Conservation (phyloP, 2,329 filamentous ascomycete genomes). For the Hypoxylon sp. region DNA sequence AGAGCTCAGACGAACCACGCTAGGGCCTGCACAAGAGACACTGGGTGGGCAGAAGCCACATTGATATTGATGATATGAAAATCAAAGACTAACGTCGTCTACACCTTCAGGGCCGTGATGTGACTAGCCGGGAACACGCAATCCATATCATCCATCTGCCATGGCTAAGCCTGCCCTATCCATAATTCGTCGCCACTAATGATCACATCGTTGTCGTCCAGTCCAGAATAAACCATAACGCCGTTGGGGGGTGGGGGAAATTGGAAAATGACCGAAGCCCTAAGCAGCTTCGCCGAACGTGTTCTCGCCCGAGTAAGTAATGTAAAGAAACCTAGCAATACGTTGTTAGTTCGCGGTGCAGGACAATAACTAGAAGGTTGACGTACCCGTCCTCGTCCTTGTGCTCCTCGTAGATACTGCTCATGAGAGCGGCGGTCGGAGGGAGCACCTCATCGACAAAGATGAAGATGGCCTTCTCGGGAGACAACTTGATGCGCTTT, state of each 20-base stretch:
- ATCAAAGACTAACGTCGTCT: slow-evolving; percentile 36
- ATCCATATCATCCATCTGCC: slow-evolving; percentile 26
- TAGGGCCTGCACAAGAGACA: neutral
- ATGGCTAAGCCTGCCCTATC: slow-evolving; percentile 36
- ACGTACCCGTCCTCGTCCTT: slow-evolving; percentile 83
- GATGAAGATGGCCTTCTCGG: slow-evolving; percentile 99
- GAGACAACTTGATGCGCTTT: slow-evolving; percentile 99
- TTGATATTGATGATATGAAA: slow-evolving; percentile 40
- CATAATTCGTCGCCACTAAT: slow-evolving; percentile 40
- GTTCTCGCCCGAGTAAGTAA: slow-evolving; percentile 99
- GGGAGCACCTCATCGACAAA: slow-evolving; percentile 99
- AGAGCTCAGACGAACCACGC: neutral
- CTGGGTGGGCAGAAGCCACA: slow-evolving; percentile 26
- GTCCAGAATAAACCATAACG: slow-evolving; percentile 48
- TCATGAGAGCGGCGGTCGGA: slow-evolving; percentile 97
- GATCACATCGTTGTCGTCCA: slow-evolving; percentile 49
- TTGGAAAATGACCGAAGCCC: slow-evolving; percentile 41
- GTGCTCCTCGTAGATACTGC: slow-evolving; percentile 99
- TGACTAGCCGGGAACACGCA: slow-evolving; percentile 29
- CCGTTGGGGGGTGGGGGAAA: slow-evolving; percentile 37
- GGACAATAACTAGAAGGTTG: slow-evolving; percentile 21
- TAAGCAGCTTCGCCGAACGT: slow-evolving; percentile 80
- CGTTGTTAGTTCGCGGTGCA: slow-evolving; percentile 30
- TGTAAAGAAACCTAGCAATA: slow-evolving; percentile 88
- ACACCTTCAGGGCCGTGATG: slow-evolving; percentile 24